A percentile compares a stretch with the other conserved stretches of the same genome.
Evolutionary conservation across 495 filamentous ascomycete species (phyloP).

Genomic region (Bacidia gigantensis): DNA sequence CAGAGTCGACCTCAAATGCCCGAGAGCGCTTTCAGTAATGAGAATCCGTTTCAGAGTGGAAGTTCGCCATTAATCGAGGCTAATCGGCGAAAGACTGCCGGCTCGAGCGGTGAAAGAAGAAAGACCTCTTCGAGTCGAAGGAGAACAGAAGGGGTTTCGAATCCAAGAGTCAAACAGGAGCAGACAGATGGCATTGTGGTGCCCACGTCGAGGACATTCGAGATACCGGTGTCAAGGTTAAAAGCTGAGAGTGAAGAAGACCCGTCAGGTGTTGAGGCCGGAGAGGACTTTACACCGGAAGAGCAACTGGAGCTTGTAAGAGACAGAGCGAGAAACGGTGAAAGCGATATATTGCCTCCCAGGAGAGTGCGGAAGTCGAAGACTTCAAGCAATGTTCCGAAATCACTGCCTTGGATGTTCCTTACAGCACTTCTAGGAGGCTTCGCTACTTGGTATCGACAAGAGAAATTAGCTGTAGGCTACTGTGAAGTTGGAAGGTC

Average conservation of each 20-base stretch:
- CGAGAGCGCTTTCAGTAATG: conserved; percentile 59
- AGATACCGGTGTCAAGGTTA: conserved; percentile 28
- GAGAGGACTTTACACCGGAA: conserved; percentile 90
- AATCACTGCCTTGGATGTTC: conserved; percentile 51
- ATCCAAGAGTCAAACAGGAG: conserved; percentile 3
- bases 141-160: conserved; percentile 20
- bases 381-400: conserved; percentile 25
- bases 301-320: conserved; percentile 63
- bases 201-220: conserved; percentile 33
- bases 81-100: conserved; percentile 18
- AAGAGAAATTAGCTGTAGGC: conserved; percentile 87
- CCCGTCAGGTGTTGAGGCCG: conserved; percentile 37
- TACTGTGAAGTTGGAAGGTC: conserved; percentile 80
- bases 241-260: conserved; percentile 26
- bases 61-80: conserved; percentile 37
- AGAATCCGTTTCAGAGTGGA: conserved; percentile 94
- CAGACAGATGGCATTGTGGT: conserved; percentile 28
- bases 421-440: conserved; percentile 50
- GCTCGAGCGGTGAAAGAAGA: conserved; percentile 31
- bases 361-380: conserved; percentile 20
- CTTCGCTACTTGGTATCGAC: conserved; percentile 72
- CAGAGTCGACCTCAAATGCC: conserved; percentile 21
- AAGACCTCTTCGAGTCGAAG: conserved; percentile 35
- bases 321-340: conserved; percentile 38
- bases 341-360: conserved; percentile 19